Conservation (phyloP, 2,329 filamentous ascomycete species). For the Tolypocladium endophyticum region DNA sequence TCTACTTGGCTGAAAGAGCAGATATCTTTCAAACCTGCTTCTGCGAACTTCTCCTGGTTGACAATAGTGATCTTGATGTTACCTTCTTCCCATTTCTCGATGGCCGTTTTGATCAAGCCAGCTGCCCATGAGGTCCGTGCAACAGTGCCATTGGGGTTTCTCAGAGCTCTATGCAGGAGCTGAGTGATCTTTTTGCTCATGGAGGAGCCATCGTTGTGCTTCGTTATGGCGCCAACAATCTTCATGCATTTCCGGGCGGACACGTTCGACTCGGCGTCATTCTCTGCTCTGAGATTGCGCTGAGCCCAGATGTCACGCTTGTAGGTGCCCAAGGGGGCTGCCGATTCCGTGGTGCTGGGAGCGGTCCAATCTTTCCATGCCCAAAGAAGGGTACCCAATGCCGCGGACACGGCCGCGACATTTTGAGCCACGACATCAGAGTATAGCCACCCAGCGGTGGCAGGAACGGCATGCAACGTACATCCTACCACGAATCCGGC, state of each 20-base stretch:
- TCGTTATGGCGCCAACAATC: constrained; percentile 1
- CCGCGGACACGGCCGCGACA: constrained; percentile 18
- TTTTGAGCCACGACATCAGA: constrained; percentile 21
- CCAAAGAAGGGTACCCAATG: constrained; percentile 19
- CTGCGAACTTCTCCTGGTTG: constrained; percentile 14
- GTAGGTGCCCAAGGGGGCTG: neutral
- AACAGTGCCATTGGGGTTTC: constrained; percentile 9
- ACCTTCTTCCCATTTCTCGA: constrained; percentile 13
- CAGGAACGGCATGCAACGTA: constrained; percentile 17
- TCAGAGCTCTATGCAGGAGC: constrained; percentile 9
- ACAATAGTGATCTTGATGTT: constrained; percentile 12
- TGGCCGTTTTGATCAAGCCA: constrained; percentile 9
- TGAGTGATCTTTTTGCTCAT: constrained; percentile 10
- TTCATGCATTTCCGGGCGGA: neutral
- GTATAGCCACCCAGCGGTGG: constrained; percentile 15
- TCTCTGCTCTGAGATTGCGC: constrained; percentile 4
- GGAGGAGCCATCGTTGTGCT: constrained; percentile 4
- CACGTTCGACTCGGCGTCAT: neutral
- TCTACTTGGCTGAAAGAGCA: constrained; percentile 14
- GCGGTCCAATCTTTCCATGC: constrained; percentile 15
- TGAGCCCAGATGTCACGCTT: constrained; percentile 5
- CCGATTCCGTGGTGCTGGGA: neutral
- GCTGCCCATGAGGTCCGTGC: constrained; percentile 5
- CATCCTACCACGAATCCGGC: constrained; percentile 21
- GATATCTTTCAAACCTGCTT: constrained; percentile 12